Evolutionary conservation across 305 asterid genomes (phyloP).

Genomic region (Petunia hybrid): DNA sequence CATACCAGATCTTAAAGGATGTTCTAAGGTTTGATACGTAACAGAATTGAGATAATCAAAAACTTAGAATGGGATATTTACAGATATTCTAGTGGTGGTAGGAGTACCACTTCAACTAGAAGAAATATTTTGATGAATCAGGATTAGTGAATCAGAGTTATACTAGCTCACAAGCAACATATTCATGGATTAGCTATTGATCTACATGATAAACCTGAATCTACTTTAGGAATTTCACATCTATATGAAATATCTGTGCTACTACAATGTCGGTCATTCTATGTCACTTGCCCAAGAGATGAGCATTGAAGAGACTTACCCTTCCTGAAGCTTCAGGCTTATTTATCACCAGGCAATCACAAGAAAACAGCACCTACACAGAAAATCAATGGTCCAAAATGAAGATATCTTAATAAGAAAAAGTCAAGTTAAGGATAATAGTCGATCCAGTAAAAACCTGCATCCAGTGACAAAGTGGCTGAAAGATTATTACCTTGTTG

Average conservation of each 20-base stretch:
- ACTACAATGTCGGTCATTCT: conserved; percentile 2
- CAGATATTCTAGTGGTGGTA: neutral
- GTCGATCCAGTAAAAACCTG: neutral
- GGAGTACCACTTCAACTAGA: neutral
- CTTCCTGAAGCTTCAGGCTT: conserved; percentile 46
- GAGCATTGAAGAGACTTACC: conserved; percentile 50
- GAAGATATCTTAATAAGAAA: conserved; percentile 3
- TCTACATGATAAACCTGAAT: neutral
- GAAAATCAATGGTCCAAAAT: conserved; percentile 15
- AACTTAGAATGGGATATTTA: conserved; percentile 22
- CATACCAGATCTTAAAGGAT: neutral
- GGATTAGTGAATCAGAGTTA: neutral
- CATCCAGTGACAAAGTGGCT: neutral
- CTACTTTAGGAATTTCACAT: neutral
- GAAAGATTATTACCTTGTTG: conserved; percentile 64
- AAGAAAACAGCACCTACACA: conserved; percentile 64
- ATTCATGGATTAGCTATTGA: neutral
- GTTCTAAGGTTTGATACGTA: neutral
- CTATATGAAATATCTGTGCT: neutral
- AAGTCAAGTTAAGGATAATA: conserved; percentile 25
- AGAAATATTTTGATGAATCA: neutral
- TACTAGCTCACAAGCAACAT: conserved; percentile 11
- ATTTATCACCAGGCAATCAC: conserved; percentile 60
- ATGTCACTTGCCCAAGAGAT: conserved; percentile 21
- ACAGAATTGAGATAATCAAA: conserved; percentile 1